phyloP scores from a whole-genome alignment of 768 basidiomycete genomes.

The Kwoniella heveanensis region DNA sequence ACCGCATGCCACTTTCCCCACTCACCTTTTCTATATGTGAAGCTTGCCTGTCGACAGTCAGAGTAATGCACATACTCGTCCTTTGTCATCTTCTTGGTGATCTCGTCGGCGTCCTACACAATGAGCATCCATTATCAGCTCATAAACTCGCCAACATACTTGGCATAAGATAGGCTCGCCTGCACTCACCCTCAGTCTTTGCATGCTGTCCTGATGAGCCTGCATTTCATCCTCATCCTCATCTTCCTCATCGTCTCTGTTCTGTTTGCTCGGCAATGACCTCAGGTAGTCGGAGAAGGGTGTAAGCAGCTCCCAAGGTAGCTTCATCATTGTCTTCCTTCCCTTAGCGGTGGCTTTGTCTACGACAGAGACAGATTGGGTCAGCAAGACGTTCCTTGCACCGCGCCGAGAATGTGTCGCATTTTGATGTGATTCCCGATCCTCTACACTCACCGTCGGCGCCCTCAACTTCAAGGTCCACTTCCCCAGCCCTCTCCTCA shows the following conservation, averaged over 20 bases:
- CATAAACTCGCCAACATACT: too few species aligned
- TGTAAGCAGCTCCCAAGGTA: conserved; percentile 92
- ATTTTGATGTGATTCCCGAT: too few species aligned
- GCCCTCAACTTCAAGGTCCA: conserved; percentile 60
- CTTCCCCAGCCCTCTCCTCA: conserved; percentile 76
- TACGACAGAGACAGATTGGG: conserved; percentile 5
- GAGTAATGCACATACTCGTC: conserved; percentile 98
- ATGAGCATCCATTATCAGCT: too few species aligned
- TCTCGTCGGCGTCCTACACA: conserved; percentile 83
- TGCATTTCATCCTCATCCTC: conserved; percentile 96
- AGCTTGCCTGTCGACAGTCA: conserved; percentile 93
- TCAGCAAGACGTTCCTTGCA: not conserved
- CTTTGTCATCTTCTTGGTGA: conserved; percentile 91
- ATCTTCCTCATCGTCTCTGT: conserved; percentile 77
- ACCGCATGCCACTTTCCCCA: not conserved
- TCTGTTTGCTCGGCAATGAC: conserved; percentile 30
- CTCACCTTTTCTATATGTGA: conserved; percentile 92
- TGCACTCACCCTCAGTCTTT: conserved; percentile 70
- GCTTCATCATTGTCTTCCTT: conserved; percentile 89
- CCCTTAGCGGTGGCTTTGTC: conserved; percentile 63
- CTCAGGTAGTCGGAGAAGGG: conserved; percentile 84
- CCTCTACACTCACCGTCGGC: conserved; percentile 35
- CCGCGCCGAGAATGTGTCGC: too few species aligned
- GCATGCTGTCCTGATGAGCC: conserved; percentile 90
- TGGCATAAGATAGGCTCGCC: not conserved